phyloP scores from a whole-genome alignment of 2,329 filamentous ascomycete species.

The Aspergillus ibericus region DNA sequence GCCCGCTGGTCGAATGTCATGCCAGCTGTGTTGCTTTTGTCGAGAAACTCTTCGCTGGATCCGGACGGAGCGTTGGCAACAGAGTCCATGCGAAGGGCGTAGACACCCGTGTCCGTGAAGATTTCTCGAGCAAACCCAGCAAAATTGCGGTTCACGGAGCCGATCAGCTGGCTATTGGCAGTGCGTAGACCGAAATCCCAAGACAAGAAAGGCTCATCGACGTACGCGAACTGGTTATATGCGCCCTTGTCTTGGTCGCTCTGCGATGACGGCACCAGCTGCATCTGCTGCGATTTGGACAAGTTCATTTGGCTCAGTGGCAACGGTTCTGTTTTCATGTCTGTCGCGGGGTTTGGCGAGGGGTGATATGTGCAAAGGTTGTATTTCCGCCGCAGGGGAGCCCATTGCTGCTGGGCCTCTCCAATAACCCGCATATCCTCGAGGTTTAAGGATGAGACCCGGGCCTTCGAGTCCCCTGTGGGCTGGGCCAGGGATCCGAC shows the following conservation, averaged over 20 bases:
- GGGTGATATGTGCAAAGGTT: constrained; percentile 62
- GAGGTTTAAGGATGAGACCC: constrained; percentile 55
- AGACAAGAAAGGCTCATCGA: constrained; percentile 63
- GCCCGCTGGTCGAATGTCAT: constrained; percentile 68
- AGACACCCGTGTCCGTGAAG: constrained; percentile 66
- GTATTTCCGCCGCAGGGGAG: constrained; percentile 62
- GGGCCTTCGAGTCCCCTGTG: constrained; percentile 47
- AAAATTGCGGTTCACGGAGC: constrained; percentile 65
- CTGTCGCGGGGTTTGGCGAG: constrained; percentile 37
- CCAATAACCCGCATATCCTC: constrained; percentile 63
- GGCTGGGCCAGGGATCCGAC: constrained; percentile 42
- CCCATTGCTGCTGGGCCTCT: constrained; percentile 65
- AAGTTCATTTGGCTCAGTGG: constrained; percentile 48
- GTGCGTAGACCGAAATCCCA: constrained; percentile 64
- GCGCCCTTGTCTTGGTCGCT: constrained; percentile 39
- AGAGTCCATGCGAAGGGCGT: constrained; percentile 64
- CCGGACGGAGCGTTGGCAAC: constrained; percentile 41
- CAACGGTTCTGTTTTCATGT: constrained; percentile 41
- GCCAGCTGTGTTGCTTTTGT: constrained; percentile 34
- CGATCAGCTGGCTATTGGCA: constrained; percentile 53
- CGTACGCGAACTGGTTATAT: constrained; percentile 61
- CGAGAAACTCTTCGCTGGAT: constrained; percentile 37
- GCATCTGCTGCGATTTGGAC: constrained; percentile 50
- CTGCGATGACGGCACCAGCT: constrained; percentile 32
- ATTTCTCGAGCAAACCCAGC: constrained; percentile 62